Base-by-base conservation (phyloP, 163 green algal genomes). In the Chlamydomonas reinhardtii region DNA sequence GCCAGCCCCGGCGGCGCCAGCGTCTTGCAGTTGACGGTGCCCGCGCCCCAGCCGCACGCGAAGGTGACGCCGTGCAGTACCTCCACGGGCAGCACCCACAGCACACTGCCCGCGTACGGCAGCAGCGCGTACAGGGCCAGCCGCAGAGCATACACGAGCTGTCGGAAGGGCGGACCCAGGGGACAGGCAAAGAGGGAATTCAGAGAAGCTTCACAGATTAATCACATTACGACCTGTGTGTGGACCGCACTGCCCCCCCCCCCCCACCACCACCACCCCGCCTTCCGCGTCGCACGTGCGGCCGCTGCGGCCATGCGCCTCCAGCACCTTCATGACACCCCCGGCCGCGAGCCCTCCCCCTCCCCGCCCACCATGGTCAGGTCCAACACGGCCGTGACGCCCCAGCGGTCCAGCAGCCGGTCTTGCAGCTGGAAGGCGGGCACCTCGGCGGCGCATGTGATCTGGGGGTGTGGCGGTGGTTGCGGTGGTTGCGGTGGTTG, bases 61-160 rank as follows among this genome's bases (percentile, higher is more conserved):
- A 96, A 95, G 34, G 93, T 96, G 27, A 92, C 24, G 29, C 88
- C 92, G 48, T 96, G 92, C 37, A 95, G 88, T 64, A 94, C 73
- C 87, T 95, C 93, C 0, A 92, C 37, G 0, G 85, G 86, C 81
- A 96, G 89, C 43, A 95, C 91, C 31, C 74, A 74, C 88, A 85
- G n/a, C 37, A 83, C 74, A 34, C 43, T 73, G 39, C 73, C 52
- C 39, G 65, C 54, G 15, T 24, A 5, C 22, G 89, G 86, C 59
- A 91, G 74, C 82, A 79, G 22, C 25, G 82, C 81, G 43, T 92
- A 92, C 65, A 92, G 81, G 54, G 43, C 81, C 75, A 92, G 29
- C 4, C 89, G 80, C 34, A 91, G 34, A 34, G 65, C 79, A 54
- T 92, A 92, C n/a, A 85, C 71, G 1, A 20, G 37, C 56, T 74